Percentiles rank a stretch among this genome's conserved stretches.
Evolutionary conservation across 305 asterid genomes (phyloP).

Genomic region (Fraxinus albicans): DNA sequence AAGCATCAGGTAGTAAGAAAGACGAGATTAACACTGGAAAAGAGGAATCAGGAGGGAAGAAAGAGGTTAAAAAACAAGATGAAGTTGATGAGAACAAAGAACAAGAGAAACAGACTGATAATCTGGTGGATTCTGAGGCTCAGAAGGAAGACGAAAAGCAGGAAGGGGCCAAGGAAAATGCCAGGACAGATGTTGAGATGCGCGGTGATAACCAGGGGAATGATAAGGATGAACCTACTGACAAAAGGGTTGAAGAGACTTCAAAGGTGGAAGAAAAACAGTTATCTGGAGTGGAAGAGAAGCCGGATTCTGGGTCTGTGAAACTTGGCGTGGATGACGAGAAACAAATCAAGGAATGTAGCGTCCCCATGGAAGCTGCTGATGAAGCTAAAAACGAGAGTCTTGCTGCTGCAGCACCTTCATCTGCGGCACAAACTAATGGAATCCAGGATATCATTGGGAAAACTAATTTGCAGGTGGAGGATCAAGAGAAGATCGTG

Average conservation of each 20-base stretch:
- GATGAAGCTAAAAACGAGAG: constrained; percentile 23
- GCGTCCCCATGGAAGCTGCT: constrained; percentile 9
- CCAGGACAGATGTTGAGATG: constrained; percentile 4
- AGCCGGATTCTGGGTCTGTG: constrained; percentile 13
- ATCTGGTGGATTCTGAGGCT: constrained; percentile 7
- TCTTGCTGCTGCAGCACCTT: not conserved
- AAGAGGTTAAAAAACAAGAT: constrained; percentile 21
- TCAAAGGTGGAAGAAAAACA: constrained; percentile 24
- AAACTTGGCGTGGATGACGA: constrained; percentile 12
- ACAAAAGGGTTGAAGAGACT: constrained; percentile 27
- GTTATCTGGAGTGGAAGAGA: constrained; percentile 21
- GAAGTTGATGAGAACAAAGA: not conserved
- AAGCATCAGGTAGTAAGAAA: constrained; percentile 34
- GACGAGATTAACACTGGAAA: constrained; percentile 28
- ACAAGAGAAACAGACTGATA: constrained; percentile 29
- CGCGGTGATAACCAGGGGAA: constrained; percentile 10
- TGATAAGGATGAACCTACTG: constrained; percentile 9
- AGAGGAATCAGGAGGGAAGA: constrained; percentile 25
- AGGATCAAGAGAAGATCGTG: constrained; percentile 40
- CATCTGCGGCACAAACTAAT: constrained; percentile 15
- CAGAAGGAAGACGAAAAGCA: constrained; percentile 3
- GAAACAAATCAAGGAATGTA: constrained; percentile 20
- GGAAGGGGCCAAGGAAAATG: constrained; percentile 23
- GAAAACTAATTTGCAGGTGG: constrained; percentile 27
- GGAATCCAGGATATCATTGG: constrained; percentile 20